Evolutionary conservation across 495 filamentous ascomycete genomes (phyloP), one percentile per base, ranked within the genome.

Genomic region (Mytilinidion resinicola): DNA sequence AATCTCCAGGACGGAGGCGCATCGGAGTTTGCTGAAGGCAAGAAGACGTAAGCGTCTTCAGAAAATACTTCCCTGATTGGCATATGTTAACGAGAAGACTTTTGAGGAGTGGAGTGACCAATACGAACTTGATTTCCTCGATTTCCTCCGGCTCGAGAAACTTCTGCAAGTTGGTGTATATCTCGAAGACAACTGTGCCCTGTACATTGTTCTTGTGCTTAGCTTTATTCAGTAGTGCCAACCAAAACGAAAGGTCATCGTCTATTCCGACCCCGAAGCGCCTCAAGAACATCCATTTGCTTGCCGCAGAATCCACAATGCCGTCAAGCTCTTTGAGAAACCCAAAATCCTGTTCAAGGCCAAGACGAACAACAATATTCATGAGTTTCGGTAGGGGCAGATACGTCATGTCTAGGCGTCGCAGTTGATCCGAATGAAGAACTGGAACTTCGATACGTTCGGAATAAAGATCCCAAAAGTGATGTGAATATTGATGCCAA

Each of bases 331-430:
- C 52, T 30, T 39, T 30, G 38, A 39, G 9, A 21, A 55, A 55
- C 3, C 52, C 52, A 43, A 55, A 55, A 17, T 30, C 52, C 12
- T 55, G 12, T 44, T 55, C 35, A 9, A 55, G 35, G 19, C 38
- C 52, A 39, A 55, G 52, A 11, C 52, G 35, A 19, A 9, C 2
- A 12, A 43, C 52, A 21, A 55, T 43, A n/a, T 3, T 3, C 9
- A n/a, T 30, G 12, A 55, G 52, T 25, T 55, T 55, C 20, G 52
- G 52, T 19, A 55, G 21, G 43, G 52, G 52, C 8, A 55, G 52
- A 41, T 44, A 44, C 37, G 52, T 55, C 9, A 3, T 12, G 11
- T 55, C 38, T 7, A 55, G 52, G 9, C 15, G 1, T 21, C 21
- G 11, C 9, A 12, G 6, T 43, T 44, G 20, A 20, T 55, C 35